phyloP scores from a whole-genome alignment of 1,284 basidiomycete species.

The Cutaneotrichosporon cavernicola region DNA sequence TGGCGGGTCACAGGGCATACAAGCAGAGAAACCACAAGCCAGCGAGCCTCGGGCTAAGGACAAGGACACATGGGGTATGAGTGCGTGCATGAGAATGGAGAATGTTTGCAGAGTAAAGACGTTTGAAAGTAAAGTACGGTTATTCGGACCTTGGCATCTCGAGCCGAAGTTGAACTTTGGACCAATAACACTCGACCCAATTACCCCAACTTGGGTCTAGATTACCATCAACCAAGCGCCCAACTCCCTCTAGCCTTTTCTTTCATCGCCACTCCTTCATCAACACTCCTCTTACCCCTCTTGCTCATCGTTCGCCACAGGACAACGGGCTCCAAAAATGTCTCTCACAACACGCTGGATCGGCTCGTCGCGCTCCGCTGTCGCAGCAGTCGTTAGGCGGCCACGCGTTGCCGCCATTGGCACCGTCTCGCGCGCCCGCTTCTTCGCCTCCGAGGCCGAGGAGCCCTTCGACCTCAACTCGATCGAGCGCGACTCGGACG shows the following conservation, averaged over 20 bases:
- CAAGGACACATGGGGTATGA: no score
- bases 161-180: background rate
- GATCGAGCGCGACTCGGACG: conserved; percentile 75
- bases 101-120: no score
- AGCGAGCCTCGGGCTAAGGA: no score
- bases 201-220: background rate
- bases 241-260: conserved; percentile 1
- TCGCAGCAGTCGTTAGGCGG: conserved; percentile 19
- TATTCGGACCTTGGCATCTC: conserved; percentile 10
- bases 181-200: background rate
- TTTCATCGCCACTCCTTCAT: background rate
- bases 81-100: no score
- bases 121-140: background rate
- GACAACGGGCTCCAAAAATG: conserved; percentile 13
- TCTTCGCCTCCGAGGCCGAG: conserved; percentile 34
- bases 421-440: conserved; percentile 14
- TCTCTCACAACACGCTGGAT: conserved; percentile 27
- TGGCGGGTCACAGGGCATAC: background rate
- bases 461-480: conserved; percentile 42
- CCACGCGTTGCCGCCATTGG: conserved; percentile 15
- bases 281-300: background rate
- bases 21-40: background rate
- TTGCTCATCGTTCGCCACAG: conserved; percentile 5
- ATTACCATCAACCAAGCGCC: background rate
- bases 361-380: conserved; percentile 23